These are phyloP conservation scores for Chromosphaera perkinsii DNA, from an alignment of 208 protist genomes.

Conservation along the genomic window DNA sequence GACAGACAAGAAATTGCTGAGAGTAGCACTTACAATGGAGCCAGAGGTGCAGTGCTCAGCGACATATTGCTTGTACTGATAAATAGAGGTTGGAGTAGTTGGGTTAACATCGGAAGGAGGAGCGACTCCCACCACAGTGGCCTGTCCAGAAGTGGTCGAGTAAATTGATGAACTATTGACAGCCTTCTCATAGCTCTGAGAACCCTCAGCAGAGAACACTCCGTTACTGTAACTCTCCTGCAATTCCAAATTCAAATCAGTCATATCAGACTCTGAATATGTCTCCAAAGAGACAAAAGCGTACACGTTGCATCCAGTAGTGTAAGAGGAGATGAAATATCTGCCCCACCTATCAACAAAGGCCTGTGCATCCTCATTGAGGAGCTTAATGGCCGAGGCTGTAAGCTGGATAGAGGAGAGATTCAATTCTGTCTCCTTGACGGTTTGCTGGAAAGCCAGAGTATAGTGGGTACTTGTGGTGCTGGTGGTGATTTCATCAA, in stretches of 20 bases:
- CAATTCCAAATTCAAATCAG: not conserved
- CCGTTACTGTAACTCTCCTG: not conserved
- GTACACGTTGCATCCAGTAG: not conserved
- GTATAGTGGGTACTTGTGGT: not conserved
- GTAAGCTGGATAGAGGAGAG: not conserved
- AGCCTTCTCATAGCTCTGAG: not conserved
- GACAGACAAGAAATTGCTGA: not conserved
- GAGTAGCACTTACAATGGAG: not conserved
- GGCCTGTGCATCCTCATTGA: not conserved
- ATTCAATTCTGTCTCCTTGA: not conserved
- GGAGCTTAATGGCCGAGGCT: not conserved
- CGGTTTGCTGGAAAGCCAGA: not conserved
- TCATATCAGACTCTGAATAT: slow-evolving; percentile 1
- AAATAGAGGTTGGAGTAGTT: not conserved
- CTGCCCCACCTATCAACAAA: not conserved
- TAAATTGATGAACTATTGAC: not conserved
- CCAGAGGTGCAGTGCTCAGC: not conserved
- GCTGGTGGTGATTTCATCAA: not conserved
- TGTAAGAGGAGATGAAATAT: not conserved
- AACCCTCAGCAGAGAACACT: not conserved
- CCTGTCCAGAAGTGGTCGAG: not conserved
- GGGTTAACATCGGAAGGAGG: not conserved
- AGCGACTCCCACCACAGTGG: not conserved
- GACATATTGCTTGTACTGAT: not conserved
- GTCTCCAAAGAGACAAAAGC: not conserved